A percentile compares a stretch with the other conserved stretches of the same genome.
phyloP scores from a whole-genome alignment of 352 stramenopile genomes.

The Globisporangium viniferum region DNA sequence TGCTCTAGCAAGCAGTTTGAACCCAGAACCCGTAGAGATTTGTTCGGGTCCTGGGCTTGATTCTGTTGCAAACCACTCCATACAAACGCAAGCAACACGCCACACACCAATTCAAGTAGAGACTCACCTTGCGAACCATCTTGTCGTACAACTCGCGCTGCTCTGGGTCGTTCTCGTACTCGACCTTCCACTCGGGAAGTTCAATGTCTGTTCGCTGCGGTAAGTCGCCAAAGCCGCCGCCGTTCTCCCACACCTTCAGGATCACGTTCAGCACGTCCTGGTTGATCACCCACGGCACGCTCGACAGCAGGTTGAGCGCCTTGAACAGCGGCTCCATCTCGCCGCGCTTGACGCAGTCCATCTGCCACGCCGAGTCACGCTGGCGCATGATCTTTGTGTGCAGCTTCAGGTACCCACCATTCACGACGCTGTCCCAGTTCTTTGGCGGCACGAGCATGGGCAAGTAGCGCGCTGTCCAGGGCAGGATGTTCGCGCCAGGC shows the following conservation, averaged over 20 bases:
- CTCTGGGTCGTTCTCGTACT: background rate
- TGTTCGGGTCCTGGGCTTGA: background rate
- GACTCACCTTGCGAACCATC: background rate
- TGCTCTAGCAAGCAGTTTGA: conserved; percentile 2
- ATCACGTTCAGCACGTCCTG: background rate
- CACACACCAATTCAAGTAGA: background rate
- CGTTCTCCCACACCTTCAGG: background rate
- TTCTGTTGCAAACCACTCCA: background rate
- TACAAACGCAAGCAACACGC: background rate
- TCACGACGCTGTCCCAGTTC: background rate
- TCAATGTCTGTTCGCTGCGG: background rate
- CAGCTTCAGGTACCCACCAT: background rate
- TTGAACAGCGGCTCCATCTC: background rate
- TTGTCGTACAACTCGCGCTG: background rate
- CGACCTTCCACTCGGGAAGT: background rate
- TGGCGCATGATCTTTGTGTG: background rate
- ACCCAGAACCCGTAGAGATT: background rate
- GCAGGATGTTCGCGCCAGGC: background rate
- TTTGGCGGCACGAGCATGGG: background rate
- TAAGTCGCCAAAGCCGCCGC: background rate
- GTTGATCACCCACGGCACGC: background rate
- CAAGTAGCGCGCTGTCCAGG: background rate
- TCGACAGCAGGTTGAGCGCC: background rate
- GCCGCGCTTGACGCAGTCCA: background rate
- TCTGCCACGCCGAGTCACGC: background rate